Evolutionary conservation across 2,329 filamentous ascomycete genomes (phyloP), one percentile per base, ranked within the genome.

Genomic region (Colletotrichum incanum): DNA sequence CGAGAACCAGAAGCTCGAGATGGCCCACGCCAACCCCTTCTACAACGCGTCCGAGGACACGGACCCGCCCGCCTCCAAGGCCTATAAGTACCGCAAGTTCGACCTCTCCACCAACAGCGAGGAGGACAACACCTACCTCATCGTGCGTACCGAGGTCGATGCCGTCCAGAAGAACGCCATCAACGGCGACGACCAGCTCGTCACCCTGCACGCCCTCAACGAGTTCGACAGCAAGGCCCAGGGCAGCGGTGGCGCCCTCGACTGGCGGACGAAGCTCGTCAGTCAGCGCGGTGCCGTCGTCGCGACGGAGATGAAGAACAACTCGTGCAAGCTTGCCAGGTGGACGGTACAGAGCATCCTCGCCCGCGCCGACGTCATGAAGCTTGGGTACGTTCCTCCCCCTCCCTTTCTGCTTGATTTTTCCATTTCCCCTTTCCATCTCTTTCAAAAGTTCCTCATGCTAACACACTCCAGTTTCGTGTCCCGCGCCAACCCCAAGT

Each of bases 221-320:
- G 96, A 99, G 87, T 99, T 98, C 81, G 96, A 99, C 87, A 95
- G 91, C 91, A 98, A 98, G 88, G 96, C 96, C 31, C 95, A 97
- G 82, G 96, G 96, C 77, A 94, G 94, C 76, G 96, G 96, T 77
- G 95, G 96, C 75, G 96, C 96, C 67, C 89, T 99, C 64, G 96
- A 99, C 89, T 99, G 96, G 96, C 91, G 96, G 82, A 93, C 92
- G 77, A 99, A 99, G 90, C 90, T 99, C 73, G 93, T 94, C 75
- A 94, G 92, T 78, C 95, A 98, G 87, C 93, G 96, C 79, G 96
- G 96, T 91, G 96, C 96, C 69, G 96, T 99, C 54, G 93, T 99
- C 34, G 96, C 96, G 26, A 99, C 96, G 16, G 96, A 99, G 88
- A 99, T 99, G 96, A 99, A 99, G 94, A 99, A 99, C 91, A 99